A percentile compares a stretch with the other conserved stretches of the same genome.
Conservation (phyloP, 73 alveolate genomes). For the Uronychia setigera region DNA sequence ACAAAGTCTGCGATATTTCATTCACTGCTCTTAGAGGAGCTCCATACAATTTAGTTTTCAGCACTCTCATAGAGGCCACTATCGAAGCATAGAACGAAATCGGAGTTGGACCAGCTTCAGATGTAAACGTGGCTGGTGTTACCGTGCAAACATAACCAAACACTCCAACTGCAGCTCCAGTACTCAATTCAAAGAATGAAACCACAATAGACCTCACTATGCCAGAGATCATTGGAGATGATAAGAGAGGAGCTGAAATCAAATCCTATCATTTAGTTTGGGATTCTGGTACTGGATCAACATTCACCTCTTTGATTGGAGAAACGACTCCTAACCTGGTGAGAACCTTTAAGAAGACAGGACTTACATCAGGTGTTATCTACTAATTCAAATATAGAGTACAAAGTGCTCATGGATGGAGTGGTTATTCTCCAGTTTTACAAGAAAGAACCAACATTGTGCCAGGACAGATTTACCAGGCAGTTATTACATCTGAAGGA, state of each 20-base stretch:
- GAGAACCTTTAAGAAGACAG: slow-evolving; percentile 20
- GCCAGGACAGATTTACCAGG: slow-evolving; percentile 9
- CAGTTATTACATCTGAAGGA: slow-evolving; percentile 7
- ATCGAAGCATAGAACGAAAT: slow-evolving; percentile 30
- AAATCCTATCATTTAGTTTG: slow-evolving; percentile 29
- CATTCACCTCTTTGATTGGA: slow-evolving; percentile 43
- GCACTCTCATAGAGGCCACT: slow-evolving; percentile 35
- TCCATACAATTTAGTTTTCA: slow-evolving; percentile 31
- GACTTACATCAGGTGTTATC: slow-evolving; percentile 22
- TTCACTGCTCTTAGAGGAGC: slow-evolving; percentile 38
- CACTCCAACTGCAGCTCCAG: slow-evolving; percentile 50
- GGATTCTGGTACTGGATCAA: slow-evolving; percentile 24
- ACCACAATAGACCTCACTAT: slow-evolving; percentile 19
- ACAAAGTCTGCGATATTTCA: slow-evolving; percentile 38
- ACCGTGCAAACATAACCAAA: slow-evolving; percentile 36
- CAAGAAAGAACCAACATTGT: slow-evolving; percentile 13
- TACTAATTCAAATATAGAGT: slow-evolving; percentile 55
- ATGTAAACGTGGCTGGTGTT: slow-evolving; percentile 28
- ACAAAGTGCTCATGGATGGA: slow-evolving; percentile 59
- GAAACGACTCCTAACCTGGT: slow-evolving; percentile 31
- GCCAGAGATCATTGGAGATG: slow-evolving; percentile 23
- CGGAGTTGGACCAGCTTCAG: slow-evolving; percentile 24
- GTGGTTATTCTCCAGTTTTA: slow-evolving; percentile 34
- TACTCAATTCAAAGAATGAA: slow-evolving; percentile 3
- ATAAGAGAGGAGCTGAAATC: slow-evolving; percentile 50